Evolutionary conservation across 805 yeast genomes (phyloP), one percentile per base, ranked within the genome.

Genomic region (Metschnikowia lochheadii): DNA sequence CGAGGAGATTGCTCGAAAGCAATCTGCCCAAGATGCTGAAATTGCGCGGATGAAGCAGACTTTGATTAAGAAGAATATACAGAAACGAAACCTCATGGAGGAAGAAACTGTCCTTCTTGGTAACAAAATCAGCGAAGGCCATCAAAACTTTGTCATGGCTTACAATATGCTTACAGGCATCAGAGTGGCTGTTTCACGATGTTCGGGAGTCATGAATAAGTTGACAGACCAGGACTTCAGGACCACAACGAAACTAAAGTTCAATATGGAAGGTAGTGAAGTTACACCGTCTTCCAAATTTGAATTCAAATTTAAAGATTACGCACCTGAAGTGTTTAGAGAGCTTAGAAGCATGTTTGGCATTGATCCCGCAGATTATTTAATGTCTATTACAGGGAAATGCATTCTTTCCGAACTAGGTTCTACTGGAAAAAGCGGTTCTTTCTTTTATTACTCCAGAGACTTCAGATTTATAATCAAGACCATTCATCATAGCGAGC

Each of bases 141-240:
- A 94, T 63, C 89, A 83, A 46, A 94, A 91, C 66, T 94, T 85
- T 61, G 88, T 90, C 26, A 83, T 92, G 76, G 99, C 97, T 1
- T 95, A 94, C 67, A 90, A 92, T 66, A 92, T 94, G 97, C 78
- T 95, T 51, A 91, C 98, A 0, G 99, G 99, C 2, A 94, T 94
- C 43, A 78, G 99, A 50, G 96, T 90, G 7, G 91, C 97, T 0
- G 98, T 94, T 0, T 89, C 96, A 3, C 75, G 97, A 51, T 86
- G 96, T 60, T 88, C 97, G 0, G 95, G 96, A 35, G 77, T 85
- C 10, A 87, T 89, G 80, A 80, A 85, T 48, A 84, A 85, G 17
- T 70, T 94, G 39, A 78, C 77, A 1, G 85, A 82, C 45, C 77
- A 72, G 14, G 97, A 92, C 64, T 94, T 91, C 65, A 72, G 69